These are phyloP conservation scores for Acanthamoeba healyi DNA, from an alignment of 208 protist genomes.

Conservation along the genomic window DNA sequence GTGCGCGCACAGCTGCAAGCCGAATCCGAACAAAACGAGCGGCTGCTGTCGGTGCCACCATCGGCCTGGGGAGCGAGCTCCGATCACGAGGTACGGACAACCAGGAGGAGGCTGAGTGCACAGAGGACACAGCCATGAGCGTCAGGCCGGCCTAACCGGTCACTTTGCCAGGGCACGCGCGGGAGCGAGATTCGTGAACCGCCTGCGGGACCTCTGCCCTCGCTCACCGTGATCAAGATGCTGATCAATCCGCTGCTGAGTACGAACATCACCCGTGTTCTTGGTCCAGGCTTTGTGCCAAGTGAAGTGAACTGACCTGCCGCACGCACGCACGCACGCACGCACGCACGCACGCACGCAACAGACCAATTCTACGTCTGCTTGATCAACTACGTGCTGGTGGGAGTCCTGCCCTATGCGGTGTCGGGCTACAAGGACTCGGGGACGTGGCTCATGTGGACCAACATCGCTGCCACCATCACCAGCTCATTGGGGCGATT, in stretches of 20 bases:
- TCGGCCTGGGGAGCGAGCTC: too few species aligned
- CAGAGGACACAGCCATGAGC: too few species aligned
- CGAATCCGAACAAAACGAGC: too few species aligned
- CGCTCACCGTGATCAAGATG: background rate
- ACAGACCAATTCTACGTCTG: conserved; percentile 41
- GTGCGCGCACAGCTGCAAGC: too few species aligned
- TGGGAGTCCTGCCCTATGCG: conserved; percentile 21
- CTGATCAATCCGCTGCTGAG: background rate
- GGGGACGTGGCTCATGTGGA: conserved; percentile 52
- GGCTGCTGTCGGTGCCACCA: too few species aligned
- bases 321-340: too few species aligned
- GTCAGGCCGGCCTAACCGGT: too few species aligned
- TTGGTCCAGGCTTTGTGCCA: too few species aligned
- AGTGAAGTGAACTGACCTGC: too few species aligned
- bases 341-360: background rate
- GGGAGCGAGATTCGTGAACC: background rate
- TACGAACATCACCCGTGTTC: background rate
- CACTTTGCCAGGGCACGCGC: background rate
- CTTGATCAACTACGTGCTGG: conserved; percentile 35
- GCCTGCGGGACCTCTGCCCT: background rate
- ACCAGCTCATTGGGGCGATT: conserved; percentile 2
- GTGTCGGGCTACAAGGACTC: conserved; percentile 24
- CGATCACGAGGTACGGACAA: too few species aligned
- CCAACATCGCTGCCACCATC: background rate
- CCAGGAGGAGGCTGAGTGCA: too few species aligned